Percentiles rank a stretch among this genome's conserved stretches.
These are phyloP conservation scores for Bipolaris victoriae DNA, from an alignment of 2,329 filamentous ascomycete species.

Conservation along the genomic window DNA sequence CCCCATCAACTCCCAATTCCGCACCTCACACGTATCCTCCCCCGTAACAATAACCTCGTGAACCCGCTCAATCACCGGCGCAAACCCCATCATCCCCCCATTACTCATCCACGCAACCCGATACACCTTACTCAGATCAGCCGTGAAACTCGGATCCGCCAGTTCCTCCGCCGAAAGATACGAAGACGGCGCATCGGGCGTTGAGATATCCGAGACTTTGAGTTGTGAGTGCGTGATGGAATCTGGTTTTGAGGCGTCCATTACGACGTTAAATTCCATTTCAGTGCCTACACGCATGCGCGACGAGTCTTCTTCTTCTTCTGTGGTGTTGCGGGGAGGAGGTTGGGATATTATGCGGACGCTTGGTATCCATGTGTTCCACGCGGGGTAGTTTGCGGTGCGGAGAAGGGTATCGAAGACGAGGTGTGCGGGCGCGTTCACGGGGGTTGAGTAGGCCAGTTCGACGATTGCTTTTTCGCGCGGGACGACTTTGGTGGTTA, in stretches of 20 bases:
- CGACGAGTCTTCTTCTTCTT: background rate
- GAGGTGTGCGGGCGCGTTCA: conserved; percentile 25
- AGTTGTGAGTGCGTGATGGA: conserved; percentile 18
- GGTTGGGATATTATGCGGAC: conserved; percentile 19
- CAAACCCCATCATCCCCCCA: conserved; percentile 18
- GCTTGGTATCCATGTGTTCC: conserved; percentile 31
- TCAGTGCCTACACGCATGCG: conserved; percentile 21
- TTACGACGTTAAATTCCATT: conserved; percentile 28
- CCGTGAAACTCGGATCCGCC: conserved; percentile 18
- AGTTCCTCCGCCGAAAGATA: conserved; percentile 20
- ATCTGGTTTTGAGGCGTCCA: conserved; percentile 20
- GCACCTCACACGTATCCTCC: conserved; percentile 26
- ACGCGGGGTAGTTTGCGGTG: conserved; percentile 22
- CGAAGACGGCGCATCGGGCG: conserved; percentile 19
- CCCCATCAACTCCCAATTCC: conserved; percentile 30
- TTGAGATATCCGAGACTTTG: conserved; percentile 27
- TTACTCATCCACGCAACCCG: conserved; percentile 29
- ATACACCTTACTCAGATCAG: conserved; percentile 26
- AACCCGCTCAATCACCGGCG: conserved; percentile 22
- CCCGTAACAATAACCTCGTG: conserved; percentile 27
- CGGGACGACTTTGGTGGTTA: conserved; percentile 18
- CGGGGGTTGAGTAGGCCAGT: conserved; percentile 10
- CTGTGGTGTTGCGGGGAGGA: background rate
- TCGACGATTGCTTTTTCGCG: conserved; percentile 14
- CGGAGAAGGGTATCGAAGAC: conserved; percentile 26